A percentile compares a stretch with the other conserved stretches of the same genome.
These are phyloP conservation scores for Phlebiopsis gigantea DNA, from an alignment of 768 basidiomycete genomes.

Conservation along the genomic window DNA sequence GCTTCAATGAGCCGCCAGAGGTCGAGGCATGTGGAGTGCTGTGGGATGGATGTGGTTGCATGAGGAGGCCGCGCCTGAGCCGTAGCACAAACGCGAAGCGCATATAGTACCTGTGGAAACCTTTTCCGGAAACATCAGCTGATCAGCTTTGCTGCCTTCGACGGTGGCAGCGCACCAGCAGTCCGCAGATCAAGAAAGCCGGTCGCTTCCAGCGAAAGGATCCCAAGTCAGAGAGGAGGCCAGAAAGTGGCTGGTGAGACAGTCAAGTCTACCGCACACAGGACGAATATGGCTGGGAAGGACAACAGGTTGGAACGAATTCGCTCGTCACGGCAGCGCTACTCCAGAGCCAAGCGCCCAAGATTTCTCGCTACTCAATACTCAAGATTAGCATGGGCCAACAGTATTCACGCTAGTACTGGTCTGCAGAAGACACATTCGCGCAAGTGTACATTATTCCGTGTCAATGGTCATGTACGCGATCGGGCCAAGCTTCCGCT, in stretches of 20 bases:
- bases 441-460: background rate
- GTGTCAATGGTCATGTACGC: constrained; percentile 21
- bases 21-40: constrained; percentile 18
- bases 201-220: background rate
- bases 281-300: background rate
- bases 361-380: background rate
- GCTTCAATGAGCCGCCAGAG: constrained; percentile 33
- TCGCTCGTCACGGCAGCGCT: background rate
- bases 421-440: background rate
- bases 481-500: constrained; percentile 31
- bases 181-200: background rate
- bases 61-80: constrained; percentile 51
- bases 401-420: background rate
- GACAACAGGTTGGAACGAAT: background rate
- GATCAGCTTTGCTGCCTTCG: background rate
- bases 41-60: constrained; percentile 45
- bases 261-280: background rate
- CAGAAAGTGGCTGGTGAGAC: background rate
- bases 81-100: constrained; percentile 42
- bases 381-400: background rate
- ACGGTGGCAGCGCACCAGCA: background rate
- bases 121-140: background rate
- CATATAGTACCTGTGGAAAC: constrained; percentile 34
- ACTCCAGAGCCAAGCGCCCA: background rate
- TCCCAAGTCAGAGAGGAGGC: background rate